Evolutionary conservation across 225 moss, liverwort and hornwort species (phyloP).

Genomic region (Lunularia cruciata): DNA sequence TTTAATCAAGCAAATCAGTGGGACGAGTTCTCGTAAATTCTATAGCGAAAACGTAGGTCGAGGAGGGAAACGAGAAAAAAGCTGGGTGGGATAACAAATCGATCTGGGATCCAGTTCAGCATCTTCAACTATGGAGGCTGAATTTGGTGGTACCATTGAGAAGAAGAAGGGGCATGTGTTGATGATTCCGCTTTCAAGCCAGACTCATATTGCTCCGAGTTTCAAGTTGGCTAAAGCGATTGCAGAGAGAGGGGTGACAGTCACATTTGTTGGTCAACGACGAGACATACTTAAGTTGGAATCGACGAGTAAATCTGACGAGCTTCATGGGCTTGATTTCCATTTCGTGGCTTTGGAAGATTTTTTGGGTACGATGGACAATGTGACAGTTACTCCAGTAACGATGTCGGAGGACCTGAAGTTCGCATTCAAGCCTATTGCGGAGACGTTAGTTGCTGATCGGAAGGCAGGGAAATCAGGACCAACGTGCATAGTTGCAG

Average conservation of each 20-base stretch:
- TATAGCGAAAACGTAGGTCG: too few species aligned
- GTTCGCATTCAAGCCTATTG: background rate
- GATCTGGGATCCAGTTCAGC: too few species aligned
- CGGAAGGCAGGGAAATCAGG: background rate
- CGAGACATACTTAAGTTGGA: background rate
- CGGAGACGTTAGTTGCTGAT: background rate
- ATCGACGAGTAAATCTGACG: too few species aligned
- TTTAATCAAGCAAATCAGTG: too few species aligned
- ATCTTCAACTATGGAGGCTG: too few species aligned
- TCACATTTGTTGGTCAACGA: background rate
- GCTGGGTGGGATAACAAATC: too few species aligned
- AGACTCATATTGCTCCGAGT: background rate
- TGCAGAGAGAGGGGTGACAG: conserved; percentile 1
- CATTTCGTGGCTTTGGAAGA: background rate
- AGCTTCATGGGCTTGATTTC: conserved; percentile 8
- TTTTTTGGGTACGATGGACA: background rate
- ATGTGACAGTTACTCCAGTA: background rate
- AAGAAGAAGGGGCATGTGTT: too few species aligned
- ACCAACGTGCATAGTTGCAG: conserved; percentile 6
- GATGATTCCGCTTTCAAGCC: too few species aligned
- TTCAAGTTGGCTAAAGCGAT: background rate
- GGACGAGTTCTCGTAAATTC: too few species aligned
- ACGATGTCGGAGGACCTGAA: too few species aligned
- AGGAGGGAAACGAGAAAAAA: too few species aligned
- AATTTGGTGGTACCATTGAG: too few species aligned